phyloP scores from a whole-genome alignment of 1,284 basidiomycete genomes.

The Baeospora myosura region DNA sequence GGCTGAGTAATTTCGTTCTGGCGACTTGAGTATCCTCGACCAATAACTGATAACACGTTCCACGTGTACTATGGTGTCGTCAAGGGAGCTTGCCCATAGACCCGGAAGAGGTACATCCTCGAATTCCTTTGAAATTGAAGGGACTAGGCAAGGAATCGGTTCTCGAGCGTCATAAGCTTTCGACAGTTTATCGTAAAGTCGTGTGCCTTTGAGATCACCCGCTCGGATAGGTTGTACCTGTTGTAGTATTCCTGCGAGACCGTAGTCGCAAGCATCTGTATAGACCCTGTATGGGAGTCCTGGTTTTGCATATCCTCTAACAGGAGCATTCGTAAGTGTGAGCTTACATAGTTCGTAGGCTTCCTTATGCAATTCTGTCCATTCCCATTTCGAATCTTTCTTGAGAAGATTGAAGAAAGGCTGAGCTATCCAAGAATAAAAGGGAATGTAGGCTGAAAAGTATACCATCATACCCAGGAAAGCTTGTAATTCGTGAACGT shows the following conservation, averaged over 20 bases:
- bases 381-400: constrained; percentile 20
- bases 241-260: constrained; percentile 24
- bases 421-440: constrained; percentile 19
- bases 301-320: constrained; percentile 22
- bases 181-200: constrained; percentile 20
- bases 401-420: constrained; percentile 19
- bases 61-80: background rate
- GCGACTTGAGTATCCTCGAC: background rate
- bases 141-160: constrained; percentile 2
- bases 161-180: constrained; percentile 13
- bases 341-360: constrained; percentile 20
- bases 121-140: background rate
- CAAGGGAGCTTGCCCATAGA: background rate
- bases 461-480: constrained; percentile 27
- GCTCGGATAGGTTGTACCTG: constrained; percentile 31
- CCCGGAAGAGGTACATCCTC: background rate
- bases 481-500: constrained; percentile 16
- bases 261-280: constrained; percentile 29
- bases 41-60: background rate
- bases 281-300: constrained; percentile 28
- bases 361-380: constrained; percentile 16
- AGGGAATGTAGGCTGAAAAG: constrained; percentile 25
- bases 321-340: constrained; percentile 19
- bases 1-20: background rate
- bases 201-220: constrained; percentile 27